phyloP scores from a whole-genome alignment of 2,329 filamentous ascomycete species.

The Cryphonectria nitschkei region DNA sequence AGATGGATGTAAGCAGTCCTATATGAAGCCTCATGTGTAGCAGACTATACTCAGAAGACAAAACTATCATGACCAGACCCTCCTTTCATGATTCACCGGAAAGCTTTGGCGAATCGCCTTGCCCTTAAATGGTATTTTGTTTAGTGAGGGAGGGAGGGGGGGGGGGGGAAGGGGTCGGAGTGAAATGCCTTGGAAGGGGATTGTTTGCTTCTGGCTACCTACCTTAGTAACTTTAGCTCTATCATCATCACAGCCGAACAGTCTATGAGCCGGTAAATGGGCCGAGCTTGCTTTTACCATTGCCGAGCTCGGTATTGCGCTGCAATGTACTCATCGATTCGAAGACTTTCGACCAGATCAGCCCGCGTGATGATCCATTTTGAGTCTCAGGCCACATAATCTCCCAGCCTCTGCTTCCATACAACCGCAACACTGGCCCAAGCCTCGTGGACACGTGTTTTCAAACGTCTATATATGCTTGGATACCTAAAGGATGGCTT shows the following conservation, averaged over 20 bases:
- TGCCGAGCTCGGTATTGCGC: not conserved
- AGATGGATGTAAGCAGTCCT: no score
- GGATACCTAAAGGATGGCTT: constrained; percentile 9
- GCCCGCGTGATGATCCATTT: not conserved
- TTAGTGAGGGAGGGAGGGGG: no score
- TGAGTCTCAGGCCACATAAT: not conserved
- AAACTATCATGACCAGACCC: no score
- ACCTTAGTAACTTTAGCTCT: not conserved
- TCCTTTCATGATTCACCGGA: no score
- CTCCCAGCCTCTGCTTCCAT: no score
- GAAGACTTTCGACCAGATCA: not conserved
- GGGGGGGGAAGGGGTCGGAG: no score
- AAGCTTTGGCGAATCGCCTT: not conserved
- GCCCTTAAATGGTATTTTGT: no score
- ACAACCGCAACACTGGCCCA: not conserved
- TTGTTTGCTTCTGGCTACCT: not conserved
- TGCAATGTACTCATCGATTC: constrained; percentile 3
- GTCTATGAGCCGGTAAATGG: not conserved
- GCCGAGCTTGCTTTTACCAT: not conserved
- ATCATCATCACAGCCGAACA: constrained; percentile 7
- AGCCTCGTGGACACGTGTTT: not conserved
- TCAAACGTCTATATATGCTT: not conserved
- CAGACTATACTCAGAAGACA: no score
- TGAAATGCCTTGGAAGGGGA: no score
- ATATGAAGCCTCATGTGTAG: no score